phyloP scores from a whole-genome alignment of 768 basidiomycete genomes.

The Thelephora aurantiotincta region DNA sequence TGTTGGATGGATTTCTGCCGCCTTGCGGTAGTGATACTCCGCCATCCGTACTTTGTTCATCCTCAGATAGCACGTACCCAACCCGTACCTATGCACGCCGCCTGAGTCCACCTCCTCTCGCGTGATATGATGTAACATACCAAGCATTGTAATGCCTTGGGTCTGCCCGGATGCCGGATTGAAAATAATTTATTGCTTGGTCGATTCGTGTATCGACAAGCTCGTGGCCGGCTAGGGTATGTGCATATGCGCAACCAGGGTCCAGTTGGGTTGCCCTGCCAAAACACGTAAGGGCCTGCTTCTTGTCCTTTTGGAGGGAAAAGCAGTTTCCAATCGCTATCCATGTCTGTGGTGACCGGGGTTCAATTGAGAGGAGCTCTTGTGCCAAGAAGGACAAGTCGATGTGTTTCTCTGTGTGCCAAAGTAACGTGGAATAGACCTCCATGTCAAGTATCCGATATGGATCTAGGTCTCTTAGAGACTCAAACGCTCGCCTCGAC shows the following conservation, averaged over 20 bases:
- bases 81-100: slow-evolving; percentile 68
- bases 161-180: slow-evolving; percentile 84
- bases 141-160: slow-evolving; percentile 95
- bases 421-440: slow-evolving; percentile 88
- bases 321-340: slow-evolving; percentile 95
- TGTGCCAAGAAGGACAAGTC: slow-evolving; percentile 88
- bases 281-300: slow-evolving; percentile 90
- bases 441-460: slow-evolving; percentile 89
- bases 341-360: slow-evolving; percentile 84
- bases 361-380: slow-evolving; percentile 72
- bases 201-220: slow-evolving; percentile 92
- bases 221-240: slow-evolving; percentile 94
- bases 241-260: slow-evolving; percentile 86
- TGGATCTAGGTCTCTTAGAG: slow-evolving; percentile 74
- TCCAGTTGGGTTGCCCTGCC: slow-evolving; percentile 82
- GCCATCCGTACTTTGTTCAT: slow-evolving; percentile 89
- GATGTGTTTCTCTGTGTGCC: slow-evolving; percentile 81
- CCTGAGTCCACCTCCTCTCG: slow-evolving; percentile 2
- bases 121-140: slow-evolving; percentile 32
- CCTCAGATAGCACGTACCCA: slow-evolving; percentile 91
- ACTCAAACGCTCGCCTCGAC: slow-evolving; percentile 85
- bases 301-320: slow-evolving; percentile 86
- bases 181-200: slow-evolving; percentile 82
- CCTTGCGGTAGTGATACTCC: slow-evolving; percentile 92
- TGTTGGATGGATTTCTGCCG: slow-evolving; percentile 81